Percentiles rank a stretch among this genome's conserved stretches.
phyloP scores from a whole-genome alignment of 2,329 filamentous ascomycete genomes.

The Xylaria sp. region DNA sequence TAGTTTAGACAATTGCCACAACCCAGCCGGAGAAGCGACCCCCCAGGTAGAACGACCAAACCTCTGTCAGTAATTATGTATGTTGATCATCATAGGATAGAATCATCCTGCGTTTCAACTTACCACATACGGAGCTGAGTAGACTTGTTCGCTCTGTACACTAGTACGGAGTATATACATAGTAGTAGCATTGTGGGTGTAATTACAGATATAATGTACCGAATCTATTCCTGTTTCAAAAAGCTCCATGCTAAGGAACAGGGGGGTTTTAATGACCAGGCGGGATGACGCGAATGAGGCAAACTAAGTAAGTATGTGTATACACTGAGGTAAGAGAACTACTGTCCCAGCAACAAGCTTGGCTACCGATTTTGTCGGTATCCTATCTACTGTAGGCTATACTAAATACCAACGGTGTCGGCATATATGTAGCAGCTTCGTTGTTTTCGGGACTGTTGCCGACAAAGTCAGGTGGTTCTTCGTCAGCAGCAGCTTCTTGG shows the following conservation, averaged over 20 bases:
- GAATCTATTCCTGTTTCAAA: constrained; percentile 1
- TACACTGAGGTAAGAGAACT: too few species aligned
- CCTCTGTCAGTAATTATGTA: background rate
- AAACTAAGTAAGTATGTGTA: too few species aligned
- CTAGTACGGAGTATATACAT: background rate
- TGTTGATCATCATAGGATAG: background rate
- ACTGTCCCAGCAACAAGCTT: background rate
- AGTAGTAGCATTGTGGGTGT: background rate
- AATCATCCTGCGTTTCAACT: background rate
- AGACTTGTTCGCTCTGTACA: background rate
- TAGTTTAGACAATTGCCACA: background rate
- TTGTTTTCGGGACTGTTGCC: too few species aligned
- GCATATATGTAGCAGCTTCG: too few species aligned
- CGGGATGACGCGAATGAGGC: background rate
- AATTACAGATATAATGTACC: background rate
- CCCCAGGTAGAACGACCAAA: too few species aligned
- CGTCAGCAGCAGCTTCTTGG: too few species aligned
- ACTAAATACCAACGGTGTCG: too few species aligned
- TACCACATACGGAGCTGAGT: background rate
- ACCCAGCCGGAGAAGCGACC: background rate
- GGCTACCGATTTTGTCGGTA: background rate
- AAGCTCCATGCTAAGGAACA: constrained; percentile 1
- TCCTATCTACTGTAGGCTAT: background rate
- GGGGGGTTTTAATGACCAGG: background rate
- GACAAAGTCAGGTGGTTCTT: background rate